Evolutionary conservation across 768 basidiomycete genomes (phyloP).

Genomic region (Phlebiopsis gigantea): DNA sequence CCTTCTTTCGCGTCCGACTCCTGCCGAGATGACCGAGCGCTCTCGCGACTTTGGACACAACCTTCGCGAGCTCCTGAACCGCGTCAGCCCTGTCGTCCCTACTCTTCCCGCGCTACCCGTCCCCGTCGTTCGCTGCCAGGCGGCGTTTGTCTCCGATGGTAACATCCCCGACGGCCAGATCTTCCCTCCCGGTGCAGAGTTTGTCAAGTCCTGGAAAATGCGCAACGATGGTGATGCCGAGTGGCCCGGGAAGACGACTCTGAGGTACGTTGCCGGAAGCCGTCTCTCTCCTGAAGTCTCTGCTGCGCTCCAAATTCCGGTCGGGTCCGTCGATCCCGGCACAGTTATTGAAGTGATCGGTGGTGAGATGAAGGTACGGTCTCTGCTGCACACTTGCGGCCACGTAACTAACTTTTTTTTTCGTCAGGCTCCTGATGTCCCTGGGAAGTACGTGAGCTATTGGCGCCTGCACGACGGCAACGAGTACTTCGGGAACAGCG

Average conservation of each 20-base stretch:
- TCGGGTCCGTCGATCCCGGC: constrained; percentile 57
- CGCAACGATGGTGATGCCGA: constrained; percentile 54
- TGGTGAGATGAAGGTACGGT: constrained; percentile 64
- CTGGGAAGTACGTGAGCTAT: constrained; percentile 71
- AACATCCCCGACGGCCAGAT: constrained; percentile 71
- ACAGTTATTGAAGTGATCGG: constrained; percentile 62
- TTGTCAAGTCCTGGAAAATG: constrained; percentile 80
- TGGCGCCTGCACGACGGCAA: constrained; percentile 64
- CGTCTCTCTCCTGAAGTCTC: constrained; percentile 36
- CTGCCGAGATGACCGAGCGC: constrained; percentile 7
- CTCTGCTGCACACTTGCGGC: neutral
- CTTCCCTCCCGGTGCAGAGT: constrained; percentile 81
- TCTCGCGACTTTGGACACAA: constrained; percentile 1
- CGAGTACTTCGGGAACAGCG: constrained; percentile 61
- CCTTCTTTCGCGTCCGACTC: constrained; percentile 18
- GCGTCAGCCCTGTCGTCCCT: neutral
- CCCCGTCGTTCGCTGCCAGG: constrained; percentile 33
- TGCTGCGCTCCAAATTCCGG: constrained; percentile 29
- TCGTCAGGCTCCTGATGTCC: constrained; percentile 60
- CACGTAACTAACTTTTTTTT: neutral
- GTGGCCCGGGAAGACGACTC: constrained; percentile 66
- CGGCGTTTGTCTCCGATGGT: constrained; percentile 57
- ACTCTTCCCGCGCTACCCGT: neutral
- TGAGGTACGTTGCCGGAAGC: constrained; percentile 70
- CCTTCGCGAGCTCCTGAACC: constrained; percentile 8